Conservation (phyloP, 108 stramenopile species). For the Nitzschia sp. region DNA sequence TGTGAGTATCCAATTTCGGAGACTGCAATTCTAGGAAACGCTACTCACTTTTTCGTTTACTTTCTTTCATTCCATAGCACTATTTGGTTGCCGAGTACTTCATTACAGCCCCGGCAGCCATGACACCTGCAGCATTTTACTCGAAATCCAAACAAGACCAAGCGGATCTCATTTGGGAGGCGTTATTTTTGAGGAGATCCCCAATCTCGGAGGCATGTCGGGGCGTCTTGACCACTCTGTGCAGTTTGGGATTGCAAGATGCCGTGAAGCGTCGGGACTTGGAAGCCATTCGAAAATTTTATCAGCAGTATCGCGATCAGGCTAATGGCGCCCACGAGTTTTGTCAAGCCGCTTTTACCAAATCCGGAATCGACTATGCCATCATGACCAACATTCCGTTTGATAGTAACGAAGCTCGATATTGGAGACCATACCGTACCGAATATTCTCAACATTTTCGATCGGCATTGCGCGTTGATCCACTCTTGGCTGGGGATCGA, state of each 20-base stretch:
- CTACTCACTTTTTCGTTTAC: not conserved
- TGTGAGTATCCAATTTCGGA: slow-evolving; percentile 24
- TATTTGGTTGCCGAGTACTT: slow-evolving; percentile 92
- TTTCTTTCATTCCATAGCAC: slow-evolving; percentile 52
- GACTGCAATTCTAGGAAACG: not conserved
- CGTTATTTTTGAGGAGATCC: slow-evolving; percentile 74
- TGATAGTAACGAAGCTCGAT: slow-evolving; percentile 66
- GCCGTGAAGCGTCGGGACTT: slow-evolving; percentile 64
- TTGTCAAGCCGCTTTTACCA: slow-evolving; percentile 51
- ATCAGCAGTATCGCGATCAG: slow-evolving; percentile 44
- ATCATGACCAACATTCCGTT: slow-evolving; percentile 96
- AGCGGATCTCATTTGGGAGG: slow-evolving; percentile 84
- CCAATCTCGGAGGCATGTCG: slow-evolving; percentile 89
- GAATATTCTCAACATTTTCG: slow-evolving; percentile 64
- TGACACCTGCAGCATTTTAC: slow-evolving; percentile 68
- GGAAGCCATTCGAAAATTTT: slow-evolving; percentile 62
- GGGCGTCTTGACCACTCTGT: slow-evolving; percentile 81
- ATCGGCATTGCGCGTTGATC: slow-evolving; percentile 89
- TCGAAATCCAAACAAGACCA: slow-evolving; percentile 56
- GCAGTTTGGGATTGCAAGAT: slow-evolving; percentile 51
- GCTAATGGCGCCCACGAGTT: slow-evolving; percentile 55
- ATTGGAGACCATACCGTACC: slow-evolving; percentile 70
- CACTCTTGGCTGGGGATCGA: slow-evolving; percentile 79
- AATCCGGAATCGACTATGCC: slow-evolving; percentile 75
- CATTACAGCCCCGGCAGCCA: slow-evolving; percentile 71